Base-by-base conservation (phyloP, 768 basidiomycete genomes). In the Megacollybia marginata region DNA sequence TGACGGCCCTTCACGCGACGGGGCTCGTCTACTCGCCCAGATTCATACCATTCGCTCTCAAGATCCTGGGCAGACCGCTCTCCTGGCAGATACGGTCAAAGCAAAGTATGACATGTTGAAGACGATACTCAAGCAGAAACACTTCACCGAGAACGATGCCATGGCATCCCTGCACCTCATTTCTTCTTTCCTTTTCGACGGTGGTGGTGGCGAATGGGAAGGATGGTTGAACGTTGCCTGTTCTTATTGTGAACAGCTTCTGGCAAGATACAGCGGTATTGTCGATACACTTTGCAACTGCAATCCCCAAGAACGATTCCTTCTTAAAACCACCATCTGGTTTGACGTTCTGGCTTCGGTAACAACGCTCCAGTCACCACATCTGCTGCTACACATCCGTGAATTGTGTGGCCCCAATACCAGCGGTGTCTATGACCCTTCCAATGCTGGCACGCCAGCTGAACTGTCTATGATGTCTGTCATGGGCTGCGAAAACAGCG, bases 321-420 rank as follows among this genome's bases (percentile, higher is more conserved):
- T 91, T 60, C 74, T 90, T 66, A 88, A 88, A 64, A 85, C 88
- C 23, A 80, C 85, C 13, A 81, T 91, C 49, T 92, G 89, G 89
- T 89, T 91, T 62, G 89, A 92, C 61, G 86, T 91, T 33, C 73
- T 91, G 47, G 88, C 86, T 7, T 80, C 83, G 1, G 76, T 84
- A 46, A 87, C 88, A n/a, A 80, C 76, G n/a, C 69, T 74, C 53
- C 57, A 72, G 54, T 55, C 66, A 3, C 88, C 89, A 9, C 69
- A 69, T 44, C 82, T 89, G 62, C 64, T 84, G 35, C 32, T 57
- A 3, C 69, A 74, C 38, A 83, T 88, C 58, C 72, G 75, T 19
- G 62, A 64, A 20, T 68, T 92, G 40, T 91, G 82, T 64, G 63
- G 61, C 16, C 76, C 78, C 42, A 62, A 64, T 16, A 59, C 56